A percentile compares a stretch with the other conserved stretches of the same genome.
These are phyloP conservation scores for Spatholobus suberectus DNA, from an alignment of 306 rosid genomes.

Conservation along the genomic window DNA sequence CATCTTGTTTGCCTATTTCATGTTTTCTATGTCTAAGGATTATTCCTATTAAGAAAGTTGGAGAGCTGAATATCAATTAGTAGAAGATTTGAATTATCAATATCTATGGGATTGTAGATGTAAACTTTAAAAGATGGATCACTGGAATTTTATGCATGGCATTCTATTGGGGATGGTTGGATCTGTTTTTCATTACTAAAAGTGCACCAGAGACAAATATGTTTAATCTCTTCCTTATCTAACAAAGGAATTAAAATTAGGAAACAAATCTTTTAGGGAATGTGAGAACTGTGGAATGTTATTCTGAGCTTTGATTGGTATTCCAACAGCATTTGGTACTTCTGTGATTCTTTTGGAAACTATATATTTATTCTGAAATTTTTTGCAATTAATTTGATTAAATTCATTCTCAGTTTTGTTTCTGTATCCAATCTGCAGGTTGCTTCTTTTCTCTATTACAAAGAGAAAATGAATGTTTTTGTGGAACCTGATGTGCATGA, in stretches of 20 bases:
- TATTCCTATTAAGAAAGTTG: constrained; percentile 22
- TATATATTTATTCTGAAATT: constrained; percentile 6
- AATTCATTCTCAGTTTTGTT: constrained; percentile 26
- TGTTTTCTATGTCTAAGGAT: not conserved
- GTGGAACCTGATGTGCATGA: constrained; percentile 98
- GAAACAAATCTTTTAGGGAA: constrained; percentile 22
- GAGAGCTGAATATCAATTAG: not conserved
- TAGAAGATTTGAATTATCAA: constrained; percentile 10
- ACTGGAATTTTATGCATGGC: not conserved
- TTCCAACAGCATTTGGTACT: constrained; percentile 19
- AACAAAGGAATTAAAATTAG: constrained; percentile 6
- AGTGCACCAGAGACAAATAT: not conserved
- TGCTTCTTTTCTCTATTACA: constrained; percentile 78
- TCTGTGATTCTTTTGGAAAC: constrained; percentile 28
- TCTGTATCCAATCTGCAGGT: constrained; percentile 58
- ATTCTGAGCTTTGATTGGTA: constrained; percentile 21
- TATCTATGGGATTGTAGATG: not conserved
- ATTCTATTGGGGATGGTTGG: not conserved
- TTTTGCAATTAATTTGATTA: constrained; percentile 22
- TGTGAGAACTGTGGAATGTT: not conserved
- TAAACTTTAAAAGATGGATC: not conserved
- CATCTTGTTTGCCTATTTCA: constrained; percentile 11
- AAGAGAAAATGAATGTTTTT: constrained; percentile 88
- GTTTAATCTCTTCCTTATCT: constrained; percentile 1
- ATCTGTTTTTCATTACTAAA: constrained; percentile 10